Percentiles rank a stretch among this genome's conserved stretches.
phyloP scores from a whole-genome alignment of 768 basidiomycete genomes.

The Leccinum boreale region DNA sequence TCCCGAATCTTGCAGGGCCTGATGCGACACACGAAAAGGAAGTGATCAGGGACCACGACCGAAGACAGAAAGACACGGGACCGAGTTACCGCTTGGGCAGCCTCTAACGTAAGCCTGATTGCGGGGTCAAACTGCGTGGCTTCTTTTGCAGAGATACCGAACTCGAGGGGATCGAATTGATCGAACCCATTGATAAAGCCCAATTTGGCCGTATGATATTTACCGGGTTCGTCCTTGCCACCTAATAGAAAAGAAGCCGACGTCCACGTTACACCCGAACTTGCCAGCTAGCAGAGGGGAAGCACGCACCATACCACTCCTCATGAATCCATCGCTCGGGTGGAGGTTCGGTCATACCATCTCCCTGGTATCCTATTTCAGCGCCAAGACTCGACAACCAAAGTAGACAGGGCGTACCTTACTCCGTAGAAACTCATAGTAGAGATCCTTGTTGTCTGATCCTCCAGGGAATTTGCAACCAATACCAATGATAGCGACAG shows the following conservation, averaged over 20 bases:
- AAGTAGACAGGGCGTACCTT: conserved; percentile 14
- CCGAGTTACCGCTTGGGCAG: conserved; percentile 26
- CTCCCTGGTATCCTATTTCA: conserved; percentile 18
- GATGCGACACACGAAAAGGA: background rate
- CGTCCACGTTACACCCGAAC: background rate
- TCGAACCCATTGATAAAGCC: conserved; percentile 33
- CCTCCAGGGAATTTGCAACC: conserved; percentile 33
- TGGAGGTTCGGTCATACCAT: conserved; percentile 29
- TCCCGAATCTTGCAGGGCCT: conserved; percentile 45
- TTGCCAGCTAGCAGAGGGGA: background rate
- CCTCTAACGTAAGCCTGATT: conserved; percentile 30
- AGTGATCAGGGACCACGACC: background rate
- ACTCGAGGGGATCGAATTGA: conserved; percentile 33
- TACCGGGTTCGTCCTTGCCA: conserved; percentile 31
- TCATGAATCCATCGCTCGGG: conserved; percentile 28
- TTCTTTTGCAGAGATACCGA: conserved; percentile 33
- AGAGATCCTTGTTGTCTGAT: conserved; percentile 30
- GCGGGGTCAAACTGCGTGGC: conserved; percentile 31
- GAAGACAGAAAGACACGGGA: background rate
- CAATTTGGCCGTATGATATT: conserved; percentile 26
- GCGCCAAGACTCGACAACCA: background rate
- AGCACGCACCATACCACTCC: conserved; percentile 30
- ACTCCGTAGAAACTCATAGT: conserved; percentile 29
- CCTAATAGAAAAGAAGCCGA: conserved; percentile 10
- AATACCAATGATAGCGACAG: conserved; percentile 30